phyloP scores from a whole-genome alignment of 352 stramenopile genomes.

The Globisporangium alternatum region DNA sequence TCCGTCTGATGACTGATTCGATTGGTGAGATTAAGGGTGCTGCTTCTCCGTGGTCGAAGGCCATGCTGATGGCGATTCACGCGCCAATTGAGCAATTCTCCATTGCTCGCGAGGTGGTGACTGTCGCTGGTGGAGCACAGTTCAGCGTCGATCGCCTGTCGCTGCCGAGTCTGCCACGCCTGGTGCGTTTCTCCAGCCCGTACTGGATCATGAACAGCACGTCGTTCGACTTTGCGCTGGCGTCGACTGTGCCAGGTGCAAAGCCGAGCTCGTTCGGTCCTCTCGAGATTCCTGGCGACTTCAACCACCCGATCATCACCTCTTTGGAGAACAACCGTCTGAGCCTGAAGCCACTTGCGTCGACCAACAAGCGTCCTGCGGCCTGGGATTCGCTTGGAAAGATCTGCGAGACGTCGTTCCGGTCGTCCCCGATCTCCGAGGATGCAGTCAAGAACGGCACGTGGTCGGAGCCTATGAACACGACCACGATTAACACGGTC shows the following conservation, averaged over 20 bases:
- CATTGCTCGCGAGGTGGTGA: slow-evolving; percentile 54
- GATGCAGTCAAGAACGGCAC: slow-evolving; percentile 54
- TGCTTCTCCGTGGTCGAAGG: slow-evolving; percentile 70
- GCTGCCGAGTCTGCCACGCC: slow-evolving; percentile 56
- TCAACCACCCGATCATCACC: slow-evolving; percentile 63
- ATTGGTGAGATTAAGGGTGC: slow-evolving; percentile 16
- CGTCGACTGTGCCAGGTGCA: slow-evolving; percentile 49
- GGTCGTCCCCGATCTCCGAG: slow-evolving; percentile 45
- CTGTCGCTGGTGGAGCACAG: slow-evolving; percentile 43
- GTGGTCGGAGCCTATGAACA: slow-evolving; percentile 86
- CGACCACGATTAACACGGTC: slow-evolving; percentile 82
- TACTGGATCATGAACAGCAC: slow-evolving; percentile 89
- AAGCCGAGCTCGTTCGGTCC: slow-evolving; percentile 46
- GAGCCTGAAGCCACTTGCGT: slow-evolving; percentile 59
- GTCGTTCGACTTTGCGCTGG: slow-evolving; percentile 59
- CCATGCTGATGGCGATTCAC: slow-evolving; percentile 84
- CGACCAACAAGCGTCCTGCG: slow-evolving; percentile 42
- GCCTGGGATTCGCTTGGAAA: slow-evolving; percentile 60
- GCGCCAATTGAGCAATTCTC: slow-evolving; percentile 69
- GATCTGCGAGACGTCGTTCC: slow-evolving; percentile 49
- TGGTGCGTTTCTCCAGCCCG: slow-evolving; percentile 78
- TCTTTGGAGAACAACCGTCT: slow-evolving; percentile 60
- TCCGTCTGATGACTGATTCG: slow-evolving; percentile 53
- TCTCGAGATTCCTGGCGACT: slow-evolving; percentile 41
- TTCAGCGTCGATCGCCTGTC: slow-evolving; percentile 79